phyloP scores from a whole-genome alignment of 768 basidiomycete genomes.

The Wakefieldia striispora region DNA sequence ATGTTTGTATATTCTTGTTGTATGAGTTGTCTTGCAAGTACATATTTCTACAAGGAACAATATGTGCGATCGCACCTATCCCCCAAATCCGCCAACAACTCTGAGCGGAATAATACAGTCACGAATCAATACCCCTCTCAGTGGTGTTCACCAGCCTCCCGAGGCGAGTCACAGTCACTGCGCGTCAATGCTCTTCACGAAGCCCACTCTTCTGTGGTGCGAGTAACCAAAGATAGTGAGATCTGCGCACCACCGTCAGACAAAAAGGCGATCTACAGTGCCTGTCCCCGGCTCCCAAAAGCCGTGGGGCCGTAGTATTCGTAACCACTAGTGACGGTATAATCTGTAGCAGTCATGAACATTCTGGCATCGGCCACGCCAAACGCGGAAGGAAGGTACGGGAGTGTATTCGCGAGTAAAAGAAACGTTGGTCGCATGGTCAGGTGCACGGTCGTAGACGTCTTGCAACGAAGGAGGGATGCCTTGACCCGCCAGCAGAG shows the following conservation, averaged over 20 bases:
- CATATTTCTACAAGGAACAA: no score
- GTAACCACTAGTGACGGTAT: slow-evolving; percentile 33
- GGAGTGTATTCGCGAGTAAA: background rate
- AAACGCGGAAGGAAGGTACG: background rate
- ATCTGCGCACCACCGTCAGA: slow-evolving; percentile 37
- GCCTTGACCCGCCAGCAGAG: slow-evolving; percentile 10
- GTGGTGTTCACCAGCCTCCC: no score
- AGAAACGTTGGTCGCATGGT: slow-evolving; percentile 12
- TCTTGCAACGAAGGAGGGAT: slow-evolving; percentile 13
- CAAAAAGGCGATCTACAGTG: slow-evolving; percentile 37
- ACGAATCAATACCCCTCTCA: no score
- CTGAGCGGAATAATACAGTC: no score
- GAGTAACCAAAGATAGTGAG: slow-evolving; percentile 62
- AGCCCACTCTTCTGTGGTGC: slow-evolving; percentile 52
- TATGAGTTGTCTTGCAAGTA: no score
- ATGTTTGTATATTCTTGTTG: no score
- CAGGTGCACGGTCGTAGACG: slow-evolving; percentile 20
- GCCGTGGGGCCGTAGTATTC: slow-evolving; percentile 44
- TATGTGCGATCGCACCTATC: no score
- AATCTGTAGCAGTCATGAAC: background rate
- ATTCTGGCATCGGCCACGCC: background rate
- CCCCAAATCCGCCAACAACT: no score
- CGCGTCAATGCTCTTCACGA: slow-evolving; percentile 50
- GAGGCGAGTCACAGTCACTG: no score
- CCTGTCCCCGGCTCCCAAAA: slow-evolving; percentile 57